Percentiles rank a stretch among this genome's conserved stretches.
phyloP scores from a whole-genome alignment of 371 early-diverging fungal genomes.

The Encephalitozoon romaleae region DNA sequence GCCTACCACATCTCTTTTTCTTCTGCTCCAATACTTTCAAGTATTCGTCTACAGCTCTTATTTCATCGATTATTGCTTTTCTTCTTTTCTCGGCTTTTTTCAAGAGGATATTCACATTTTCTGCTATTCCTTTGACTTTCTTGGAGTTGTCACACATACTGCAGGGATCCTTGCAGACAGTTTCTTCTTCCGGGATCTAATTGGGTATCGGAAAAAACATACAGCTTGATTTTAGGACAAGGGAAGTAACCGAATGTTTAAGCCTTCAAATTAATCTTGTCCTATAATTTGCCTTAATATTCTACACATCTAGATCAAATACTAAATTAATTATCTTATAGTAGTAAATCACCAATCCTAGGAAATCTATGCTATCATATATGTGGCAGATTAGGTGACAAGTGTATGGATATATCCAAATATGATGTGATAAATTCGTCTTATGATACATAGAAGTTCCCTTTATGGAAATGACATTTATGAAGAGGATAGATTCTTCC shows the following conservation, averaged over 20 bases:
- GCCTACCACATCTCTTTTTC: not conserved
- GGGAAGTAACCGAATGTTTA: not conserved
- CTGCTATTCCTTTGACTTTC: not conserved
- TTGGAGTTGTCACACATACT: not conserved
- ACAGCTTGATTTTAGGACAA: not conserved
- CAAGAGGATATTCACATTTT: not conserved
- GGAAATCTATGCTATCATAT: not conserved
- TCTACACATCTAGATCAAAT: not conserved
- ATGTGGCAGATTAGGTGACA: not conserved
- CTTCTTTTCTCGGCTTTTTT: conserved; percentile 1
- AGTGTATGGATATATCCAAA: not conserved
- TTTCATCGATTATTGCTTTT: not conserved
- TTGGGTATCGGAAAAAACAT: not conserved
- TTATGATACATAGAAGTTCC: not conserved
- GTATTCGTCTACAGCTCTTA: not conserved
- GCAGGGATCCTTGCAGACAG: not conserved
- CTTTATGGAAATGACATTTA: not conserved
- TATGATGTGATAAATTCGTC: not conserved
- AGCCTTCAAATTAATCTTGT: not conserved
- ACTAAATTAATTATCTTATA: not conserved
- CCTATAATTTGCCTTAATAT: not conserved
- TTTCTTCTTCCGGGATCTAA: not conserved
- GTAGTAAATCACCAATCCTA: not conserved
- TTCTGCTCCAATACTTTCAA: not conserved
- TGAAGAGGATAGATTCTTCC: not conserved